Evolutionary conservation across 1,139 yeast species (phyloP), one percentile per base, ranked within the genome.

Genomic region (Wickerhamomyces sp.): DNA sequence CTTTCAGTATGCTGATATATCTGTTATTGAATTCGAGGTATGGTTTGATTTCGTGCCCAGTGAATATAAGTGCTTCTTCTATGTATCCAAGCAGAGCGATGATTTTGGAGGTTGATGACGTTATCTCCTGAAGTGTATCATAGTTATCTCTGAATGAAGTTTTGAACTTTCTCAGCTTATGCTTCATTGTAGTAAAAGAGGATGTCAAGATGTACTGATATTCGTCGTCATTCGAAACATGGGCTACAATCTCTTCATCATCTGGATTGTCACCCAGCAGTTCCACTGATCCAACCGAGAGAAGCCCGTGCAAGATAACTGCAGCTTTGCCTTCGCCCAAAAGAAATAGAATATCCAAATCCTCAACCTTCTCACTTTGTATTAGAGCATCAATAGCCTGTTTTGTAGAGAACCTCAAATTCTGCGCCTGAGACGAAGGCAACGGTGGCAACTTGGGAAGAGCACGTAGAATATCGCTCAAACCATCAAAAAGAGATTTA

Each of bases 21-120:
- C 61, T 56, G 59, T 71, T 43, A 46, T 64, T 42, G 45, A 68
- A 60, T 13, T 64, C 67, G 2, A 70, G 55, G 45, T 73, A 75
- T 1, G 72, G 65, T 29, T 60, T 64, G 8, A 70, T 58, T 28
- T 74, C 78, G 1, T 55, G 51, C 4, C 60, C 55, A 4, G 77
- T 47, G 12, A 56, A 48, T 0, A 44, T 48, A 1, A 78, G 44
- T 15, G 70, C 68, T n/a, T 65, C 72, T 18, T 64, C 57, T 8
- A 78, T 45, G 41, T 67, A 66, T 1, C 60, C 64, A 18, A 67
- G 40, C 8, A 68, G 39, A 1, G 65, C 62, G 25, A 53, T 46
- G 18, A 59, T 45, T 36, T 59, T 56, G 5, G 67, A 56, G 2
- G 60, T 59, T 1, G 52, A 41, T 4, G 56, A 45, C 1, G 65